Evolutionary conservation across 2,329 filamentous ascomycete species (phyloP), one percentile per base, ranked within the genome.

Genomic region (Colletotrichum lindemuthianum): DNA sequence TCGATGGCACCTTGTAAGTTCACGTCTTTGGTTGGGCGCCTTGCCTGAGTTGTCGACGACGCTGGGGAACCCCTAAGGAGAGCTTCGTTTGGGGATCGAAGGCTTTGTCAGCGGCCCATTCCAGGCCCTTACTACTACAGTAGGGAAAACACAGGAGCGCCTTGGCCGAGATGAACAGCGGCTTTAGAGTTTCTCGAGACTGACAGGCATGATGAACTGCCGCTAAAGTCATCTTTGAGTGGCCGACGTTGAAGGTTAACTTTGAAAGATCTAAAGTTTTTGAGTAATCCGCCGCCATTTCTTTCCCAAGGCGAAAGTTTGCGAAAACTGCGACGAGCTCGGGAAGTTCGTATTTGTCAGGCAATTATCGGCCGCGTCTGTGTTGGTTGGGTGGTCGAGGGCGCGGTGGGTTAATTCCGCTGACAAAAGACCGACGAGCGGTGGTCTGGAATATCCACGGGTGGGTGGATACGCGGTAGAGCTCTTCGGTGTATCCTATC

Each of bases 1-100:
- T 41, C 43, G 54, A 64, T 60, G 56, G 45, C 44, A 60, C 61
- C 39, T 37, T 55, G 61, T 55, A 45, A 60, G 61, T 65, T 65
- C 50, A 44, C 56, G 33, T 64, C 49, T 49, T 44, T 49, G 15
- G 43, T 40, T 60, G 61, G 57, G 57, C 61, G 56, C 32, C 47
- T 43, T 49, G 49, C 54, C 43, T 50, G 43, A 60, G 60, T 54
- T 60, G 57, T 41, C 54, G 49, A 50, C 34, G 33, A 60, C 40
- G 24, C 50, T 32, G 61, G 61, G 61, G 39, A 51, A 54, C 24
- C 61, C 60, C 57, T 60, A 56, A 6, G 16, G 37, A 36, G 15
- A 45, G 49, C 40, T 8, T 40, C 41, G 43, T 56, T 56, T 47
- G 16, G 50, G 61, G 36, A 9, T 34, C 45, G 12, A 32, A 40